These are phyloP conservation scores for Geotrichum aggregatum DNA, from an alignment of 1,139 yeast species.

Conservation along the genomic window DNA sequence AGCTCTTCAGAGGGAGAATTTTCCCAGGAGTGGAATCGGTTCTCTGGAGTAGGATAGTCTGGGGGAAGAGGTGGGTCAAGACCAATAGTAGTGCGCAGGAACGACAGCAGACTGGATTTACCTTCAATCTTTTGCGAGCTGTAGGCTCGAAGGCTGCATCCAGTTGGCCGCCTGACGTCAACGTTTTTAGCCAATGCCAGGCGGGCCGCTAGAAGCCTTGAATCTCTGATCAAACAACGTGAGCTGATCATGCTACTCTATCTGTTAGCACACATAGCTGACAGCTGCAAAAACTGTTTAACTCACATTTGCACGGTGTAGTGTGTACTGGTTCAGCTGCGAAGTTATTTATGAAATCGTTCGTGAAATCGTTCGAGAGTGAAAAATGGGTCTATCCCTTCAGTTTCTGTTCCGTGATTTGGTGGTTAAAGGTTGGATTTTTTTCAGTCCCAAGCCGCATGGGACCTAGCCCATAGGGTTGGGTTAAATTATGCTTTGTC, in stretches of 20 bases:
- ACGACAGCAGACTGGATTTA: constrained; percentile 29
- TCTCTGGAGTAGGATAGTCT: constrained; percentile 60
- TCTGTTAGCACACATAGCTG: too few species aligned
- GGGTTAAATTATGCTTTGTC: background rate
- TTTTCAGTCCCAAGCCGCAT: constrained; percentile 11
- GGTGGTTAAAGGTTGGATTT: constrained; percentile 16
- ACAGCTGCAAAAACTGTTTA: too few species aligned
- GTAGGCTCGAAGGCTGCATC: background rate
- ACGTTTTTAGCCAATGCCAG: background rate
- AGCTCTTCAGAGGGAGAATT: constrained; percentile 84
- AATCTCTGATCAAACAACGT: constrained; percentile 10
- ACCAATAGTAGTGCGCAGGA: constrained; percentile 55
- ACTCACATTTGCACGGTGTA: background rate
- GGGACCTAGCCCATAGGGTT: constrained; percentile 10
- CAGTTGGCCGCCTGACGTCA: background rate
- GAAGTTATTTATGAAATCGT: background rate
- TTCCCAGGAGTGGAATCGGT: constrained; percentile 81
- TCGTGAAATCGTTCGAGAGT: background rate
- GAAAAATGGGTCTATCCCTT: background rate
- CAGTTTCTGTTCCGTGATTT: constrained; percentile 14
- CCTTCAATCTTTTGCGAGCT: constrained; percentile 7
- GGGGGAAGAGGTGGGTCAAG: constrained; percentile 60
- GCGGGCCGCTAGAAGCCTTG: constrained; percentile 5
- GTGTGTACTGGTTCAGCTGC: background rate
- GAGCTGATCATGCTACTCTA: constrained; percentile 14